Conservation (phyloP, 164 flowering plant species). For the Paratinospora sagittata region DNA sequence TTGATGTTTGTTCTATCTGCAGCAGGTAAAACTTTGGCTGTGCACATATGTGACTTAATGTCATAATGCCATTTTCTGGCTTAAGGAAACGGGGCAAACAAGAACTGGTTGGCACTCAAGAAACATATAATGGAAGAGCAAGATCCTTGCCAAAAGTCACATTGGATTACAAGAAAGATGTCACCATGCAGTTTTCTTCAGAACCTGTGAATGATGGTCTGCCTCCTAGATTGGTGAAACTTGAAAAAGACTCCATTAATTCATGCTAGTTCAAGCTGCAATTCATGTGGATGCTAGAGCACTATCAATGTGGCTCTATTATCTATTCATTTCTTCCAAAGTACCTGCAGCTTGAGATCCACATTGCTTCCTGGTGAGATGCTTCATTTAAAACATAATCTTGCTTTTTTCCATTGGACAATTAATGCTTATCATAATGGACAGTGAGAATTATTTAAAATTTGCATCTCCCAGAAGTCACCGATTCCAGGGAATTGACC, state of each 20-base stretch:
- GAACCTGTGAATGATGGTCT: background rate
- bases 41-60: background rate
- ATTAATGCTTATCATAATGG: no score
- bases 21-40: no score
- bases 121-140: background rate
- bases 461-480: no score
- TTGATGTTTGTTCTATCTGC: no score
- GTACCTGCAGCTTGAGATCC: background rate
- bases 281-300: background rate
- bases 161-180: background rate
- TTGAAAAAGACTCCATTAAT: background rate
- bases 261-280: background rate
- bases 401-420: no score
- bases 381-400: no score
- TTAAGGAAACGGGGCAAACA: background rate
- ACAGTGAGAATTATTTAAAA: no score
- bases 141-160: background rate
- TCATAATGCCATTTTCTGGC: background rate
- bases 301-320: background rate
- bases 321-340: background rate
- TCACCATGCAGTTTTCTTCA: background rate
- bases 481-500: no score
- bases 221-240: background rate
- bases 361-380: no score
- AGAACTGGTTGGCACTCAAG: background rate